These are phyloP conservation scores for Macrophomina phaseolina DNA, from an alignment of 2,329 filamentous ascomycete genomes.

Conservation along the genomic window DNA sequence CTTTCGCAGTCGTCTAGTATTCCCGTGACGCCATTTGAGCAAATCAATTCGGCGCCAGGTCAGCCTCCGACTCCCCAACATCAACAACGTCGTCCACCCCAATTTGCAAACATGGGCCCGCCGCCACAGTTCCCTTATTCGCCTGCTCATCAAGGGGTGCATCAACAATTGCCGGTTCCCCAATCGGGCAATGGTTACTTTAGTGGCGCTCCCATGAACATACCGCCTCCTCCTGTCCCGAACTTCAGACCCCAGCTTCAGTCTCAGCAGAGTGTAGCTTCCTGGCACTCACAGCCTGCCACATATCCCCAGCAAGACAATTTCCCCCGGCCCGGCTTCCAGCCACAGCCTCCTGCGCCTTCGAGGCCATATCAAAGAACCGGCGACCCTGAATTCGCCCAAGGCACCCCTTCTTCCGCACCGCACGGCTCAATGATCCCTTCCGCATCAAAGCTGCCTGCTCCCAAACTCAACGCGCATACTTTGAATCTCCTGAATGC, in stretches of 20 bases:
- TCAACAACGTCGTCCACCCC: slow-evolving; percentile 60
- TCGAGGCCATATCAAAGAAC: slow-evolving; percentile 55
- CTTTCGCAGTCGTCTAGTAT: neutral
- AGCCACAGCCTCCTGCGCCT: slow-evolving; percentile 32
- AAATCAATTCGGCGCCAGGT: slow-evolving; percentile 55
- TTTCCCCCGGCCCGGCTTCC: slow-evolving; percentile 10
- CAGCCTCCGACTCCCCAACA: slow-evolving; percentile 64
- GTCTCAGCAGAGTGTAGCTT: slow-evolving; percentile 29
- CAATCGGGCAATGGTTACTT: slow-evolving; percentile 15
- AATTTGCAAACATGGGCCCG: slow-evolving; percentile 54
- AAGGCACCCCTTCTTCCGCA: slow-evolving; percentile 33
- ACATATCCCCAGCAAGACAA: slow-evolving; percentile 28
- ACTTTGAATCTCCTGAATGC: slow-evolving; percentile 63
- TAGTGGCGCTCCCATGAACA: slow-evolving; percentile 7
- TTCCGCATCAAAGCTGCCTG: slow-evolving; percentile 62
- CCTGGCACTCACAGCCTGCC: slow-evolving; percentile 27
- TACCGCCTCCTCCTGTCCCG: slow-evolving; percentile 27
- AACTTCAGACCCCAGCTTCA: slow-evolving; percentile 33
- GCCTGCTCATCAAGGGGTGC: slow-evolving; percentile 41
- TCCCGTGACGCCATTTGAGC: slow-evolving; percentile 59
- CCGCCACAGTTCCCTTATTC: slow-evolving; percentile 57
- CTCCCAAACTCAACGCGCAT: slow-evolving; percentile 64
- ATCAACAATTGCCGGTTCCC: slow-evolving; percentile 10
- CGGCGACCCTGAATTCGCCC: slow-evolving; percentile 48
- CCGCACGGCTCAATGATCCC: slow-evolving; percentile 56